Evolutionary conservation across 257 asterid genomes (phyloP), one percentile per base, ranked within the genome.

Genomic region (Nicotiana paniculata): DNA sequence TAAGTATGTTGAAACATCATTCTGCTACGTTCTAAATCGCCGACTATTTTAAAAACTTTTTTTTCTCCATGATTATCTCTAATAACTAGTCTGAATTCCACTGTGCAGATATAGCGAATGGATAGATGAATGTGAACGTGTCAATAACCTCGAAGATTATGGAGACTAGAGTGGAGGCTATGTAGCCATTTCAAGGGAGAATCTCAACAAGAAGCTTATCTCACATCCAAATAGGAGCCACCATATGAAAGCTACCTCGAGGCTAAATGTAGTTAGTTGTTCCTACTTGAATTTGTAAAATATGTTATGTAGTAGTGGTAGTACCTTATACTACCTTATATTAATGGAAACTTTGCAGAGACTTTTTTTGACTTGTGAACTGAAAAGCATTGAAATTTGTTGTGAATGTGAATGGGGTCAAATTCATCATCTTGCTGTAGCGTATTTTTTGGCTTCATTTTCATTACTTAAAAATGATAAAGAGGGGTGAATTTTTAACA

Each of bases 71-170:
- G 18, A 64, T 64, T 13, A 28, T 64, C n/a, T 9, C 10, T 24
- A 64, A 3, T 64, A 64, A 64, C 70, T 64, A 64, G 39, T 64
- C 82, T 37, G 28, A 35, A 61, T 21, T 26, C 70, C 26, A 13
- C 18, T 26, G 46, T 62, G 77, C 91, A 92, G 97, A 83, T 95
- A 95, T 69, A 89, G 97, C 55, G 99, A 95, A 83, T 95, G 99
- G 99, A 95, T 95, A 32, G 99, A 95, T 30, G 99, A 95, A 87
- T 95, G 99, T 53, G 99, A 93, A 77, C 96, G 95, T 3, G 97
- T 91, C 83, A 95, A 94, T 83, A 88, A 84, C 83, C 84, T 32
- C n/a, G 97, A 88, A 65, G 97, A 89, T 4, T 96, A 93, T 9
- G 98, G 84, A 16, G 92, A 82, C 12, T 76, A 88, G 87, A 79